A percentile compares a stretch with the other conserved stretches of the same genome.
These are phyloP conservation scores for Phytophthora capsici DNA, from an alignment of 352 stramenopile species.

Conservation along the genomic window DNA sequence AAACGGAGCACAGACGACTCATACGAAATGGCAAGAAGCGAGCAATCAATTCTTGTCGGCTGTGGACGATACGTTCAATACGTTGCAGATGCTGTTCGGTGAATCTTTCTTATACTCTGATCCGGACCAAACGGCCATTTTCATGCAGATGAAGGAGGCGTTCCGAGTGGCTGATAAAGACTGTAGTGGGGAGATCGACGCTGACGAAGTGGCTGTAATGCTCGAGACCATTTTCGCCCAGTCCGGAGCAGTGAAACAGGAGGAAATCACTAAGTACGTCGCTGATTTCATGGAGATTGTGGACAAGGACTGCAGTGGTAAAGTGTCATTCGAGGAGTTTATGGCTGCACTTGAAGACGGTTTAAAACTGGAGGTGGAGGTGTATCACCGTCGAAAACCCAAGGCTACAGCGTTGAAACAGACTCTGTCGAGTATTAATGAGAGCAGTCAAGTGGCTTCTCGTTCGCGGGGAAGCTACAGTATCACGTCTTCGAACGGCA, in stretches of 20 bases:
- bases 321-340: slow-evolving; percentile 86
- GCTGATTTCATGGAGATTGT: slow-evolving; percentile 80
- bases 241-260: slow-evolving; percentile 63
- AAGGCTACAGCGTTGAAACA: slow-evolving; percentile 36
- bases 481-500: slow-evolving; percentile 39
- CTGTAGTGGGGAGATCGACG: slow-evolving; percentile 74
- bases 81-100: slow-evolving; percentile 70
- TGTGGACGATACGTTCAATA: slow-evolving; percentile 76
- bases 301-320: slow-evolving; percentile 64
- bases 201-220: slow-evolving; percentile 70
- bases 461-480: slow-evolving; percentile 35
- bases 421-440: slow-evolving; percentile 45
- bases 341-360: slow-evolving; percentile 81
- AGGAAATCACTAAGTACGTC: slow-evolving; percentile 77
- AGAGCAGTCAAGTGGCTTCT: slow-evolving; percentile 29
- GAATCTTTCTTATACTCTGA: slow-evolving; percentile 78
- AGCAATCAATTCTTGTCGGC: slow-evolving; percentile 58
- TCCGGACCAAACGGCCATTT: slow-evolving; percentile 74
- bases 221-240: slow-evolving; percentile 74
- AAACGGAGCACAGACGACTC: slow-evolving; percentile 21
- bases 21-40: slow-evolving; percentile 60
- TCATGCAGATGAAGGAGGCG: slow-evolving; percentile 87
- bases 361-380: slow-evolving; percentile 78
- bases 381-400: slow-evolving; percentile 57
- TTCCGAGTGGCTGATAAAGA: slow-evolving; percentile 77